Evolutionary conservation across 164 flowering plant species (phyloP).

Genomic region (Chimonanthus praecox): DNA sequence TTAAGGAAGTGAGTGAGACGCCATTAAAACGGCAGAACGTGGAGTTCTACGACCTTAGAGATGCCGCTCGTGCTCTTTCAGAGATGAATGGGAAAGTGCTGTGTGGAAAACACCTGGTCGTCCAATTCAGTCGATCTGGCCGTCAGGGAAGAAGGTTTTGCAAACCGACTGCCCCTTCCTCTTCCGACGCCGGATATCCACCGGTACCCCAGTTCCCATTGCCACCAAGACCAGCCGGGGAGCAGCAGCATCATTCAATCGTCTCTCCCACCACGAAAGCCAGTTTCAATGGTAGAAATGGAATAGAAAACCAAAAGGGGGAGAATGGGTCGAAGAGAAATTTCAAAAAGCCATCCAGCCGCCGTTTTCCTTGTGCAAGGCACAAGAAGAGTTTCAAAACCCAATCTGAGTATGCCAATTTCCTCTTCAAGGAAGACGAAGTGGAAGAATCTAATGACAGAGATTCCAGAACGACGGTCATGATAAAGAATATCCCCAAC

Average conservation of each 20-base stretch:
- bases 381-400: conserved; percentile 18
- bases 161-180: not conserved
- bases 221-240: no score
- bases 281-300: no score
- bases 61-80: conserved; percentile 58
- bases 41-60: conserved; percentile 73
- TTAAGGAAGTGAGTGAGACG: conserved; percentile 81
- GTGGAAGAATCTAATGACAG: conserved; percentile 25
- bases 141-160: conserved; percentile 23
- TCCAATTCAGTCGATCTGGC: conserved; percentile 82
- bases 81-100: conserved; percentile 75
- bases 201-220: no score
- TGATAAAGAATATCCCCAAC: conserved; percentile 99
- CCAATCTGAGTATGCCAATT: conserved; percentile 30
- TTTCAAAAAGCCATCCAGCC: conserved; percentile 4
- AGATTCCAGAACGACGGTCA: conserved; percentile 85
- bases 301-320: not conserved
- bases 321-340: not conserved
- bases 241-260: no score
- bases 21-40: conserved; percentile 66
- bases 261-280: no score
- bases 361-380: conserved; percentile 16
- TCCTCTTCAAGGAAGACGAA: conserved; percentile 29
- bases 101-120: conserved; percentile 40
- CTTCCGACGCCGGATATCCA: not conserved